Evolutionary conservation across 202 grass and related monocot species (phyloP).

Genomic region (Panicum virgatum): DNA sequence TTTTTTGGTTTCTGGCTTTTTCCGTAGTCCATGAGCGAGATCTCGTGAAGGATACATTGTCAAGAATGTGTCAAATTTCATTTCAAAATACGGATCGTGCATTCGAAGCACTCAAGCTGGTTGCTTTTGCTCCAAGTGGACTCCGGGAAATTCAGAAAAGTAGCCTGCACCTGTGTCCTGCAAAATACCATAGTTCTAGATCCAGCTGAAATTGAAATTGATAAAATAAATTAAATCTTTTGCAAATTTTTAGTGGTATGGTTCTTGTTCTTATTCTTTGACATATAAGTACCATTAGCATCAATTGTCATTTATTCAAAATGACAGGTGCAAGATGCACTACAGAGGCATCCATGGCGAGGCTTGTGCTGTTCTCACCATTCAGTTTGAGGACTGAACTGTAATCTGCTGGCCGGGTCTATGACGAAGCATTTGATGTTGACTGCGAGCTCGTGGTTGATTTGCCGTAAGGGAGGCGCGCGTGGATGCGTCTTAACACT

Average conservation of each 20-base stretch:
- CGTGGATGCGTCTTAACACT: constrained; percentile 3
- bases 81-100: not conserved
- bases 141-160: not conserved
- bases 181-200: not conserved
- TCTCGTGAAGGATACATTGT: not conserved
- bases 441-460: not conserved
- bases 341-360: not conserved
- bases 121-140: constrained; percentile 11
- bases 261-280: not conserved
- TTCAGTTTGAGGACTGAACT: constrained; percentile 9
- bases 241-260: not conserved
- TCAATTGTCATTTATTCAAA: constrained; percentile 4
- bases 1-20: not conserved
- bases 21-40: not conserved
- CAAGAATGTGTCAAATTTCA: not conserved
- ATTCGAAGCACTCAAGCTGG: not conserved
- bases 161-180: not conserved
- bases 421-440: not conserved
- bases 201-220: not conserved
- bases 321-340: not conserved
- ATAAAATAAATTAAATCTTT: not conserved
- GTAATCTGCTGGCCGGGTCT: not conserved
- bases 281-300: not conserved
- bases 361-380: not conserved
- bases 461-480: not conserved